Conservation (phyloP, 257 asterid genomes). For the Plantago major region DNA sequence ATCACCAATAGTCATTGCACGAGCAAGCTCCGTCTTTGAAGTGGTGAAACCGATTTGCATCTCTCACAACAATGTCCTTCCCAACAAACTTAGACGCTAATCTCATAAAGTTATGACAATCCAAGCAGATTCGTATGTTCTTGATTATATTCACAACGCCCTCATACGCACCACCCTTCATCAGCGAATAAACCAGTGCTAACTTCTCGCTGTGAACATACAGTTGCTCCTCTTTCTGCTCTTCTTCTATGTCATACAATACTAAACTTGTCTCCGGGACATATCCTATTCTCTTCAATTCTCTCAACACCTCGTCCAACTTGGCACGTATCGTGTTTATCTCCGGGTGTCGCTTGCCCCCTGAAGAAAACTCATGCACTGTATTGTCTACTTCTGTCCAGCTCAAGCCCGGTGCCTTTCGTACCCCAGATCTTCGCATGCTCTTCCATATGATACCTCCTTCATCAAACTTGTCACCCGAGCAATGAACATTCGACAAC, state of each 20-base stretch:
- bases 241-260: conserved; percentile 72
- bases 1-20: too few relatives aligned
- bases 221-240: conserved; percentile 85
- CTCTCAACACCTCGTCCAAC: conserved; percentile 32
- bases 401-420: conserved; percentile 79
- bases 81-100: too few relatives aligned
- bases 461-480: conserved; percentile 38
- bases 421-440: conserved; percentile 52
- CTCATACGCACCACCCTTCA: conserved; percentile 32
- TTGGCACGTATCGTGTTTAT: conserved; percentile 42
- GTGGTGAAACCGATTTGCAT: too few relatives aligned
- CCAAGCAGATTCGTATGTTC: conserved; percentile 61
- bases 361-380: conserved; percentile 78
- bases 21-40: too few relatives aligned
- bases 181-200: conserved; percentile 65
- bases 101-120: too few relatives aligned
- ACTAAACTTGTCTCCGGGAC: conserved; percentile 50
- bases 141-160: conserved; percentile 51
- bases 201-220: conserved; percentile 85
- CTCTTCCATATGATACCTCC: conserved; percentile 46
- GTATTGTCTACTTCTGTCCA: conserved; percentile 57
- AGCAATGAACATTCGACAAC: conserved; percentile 58
- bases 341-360: conserved; percentile 51
- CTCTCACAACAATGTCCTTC: too few relatives aligned
- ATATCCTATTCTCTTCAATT: conserved; percentile 42